Conservation (phyloP, 108 stramenopile species). For the Skeletonema costatum region DNA sequence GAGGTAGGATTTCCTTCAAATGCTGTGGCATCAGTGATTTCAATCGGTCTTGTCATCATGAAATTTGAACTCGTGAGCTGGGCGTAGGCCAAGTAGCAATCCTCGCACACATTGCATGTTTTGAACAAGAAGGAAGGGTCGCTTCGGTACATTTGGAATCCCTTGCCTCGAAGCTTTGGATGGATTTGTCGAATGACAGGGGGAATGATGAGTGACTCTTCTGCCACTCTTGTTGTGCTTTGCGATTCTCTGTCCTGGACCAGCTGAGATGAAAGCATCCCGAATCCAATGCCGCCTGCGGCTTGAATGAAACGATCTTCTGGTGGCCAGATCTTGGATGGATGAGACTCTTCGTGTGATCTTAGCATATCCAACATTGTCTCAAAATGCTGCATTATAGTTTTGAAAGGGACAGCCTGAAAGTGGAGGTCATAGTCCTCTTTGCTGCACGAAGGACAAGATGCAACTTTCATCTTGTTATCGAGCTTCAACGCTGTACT, state of each 20-base stretch:
- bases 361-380: constrained; percentile 61
- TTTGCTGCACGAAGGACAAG: constrained; percentile 67
- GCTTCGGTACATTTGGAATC: constrained; percentile 60
- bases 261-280: constrained; percentile 37
- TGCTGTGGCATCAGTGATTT: neutral
- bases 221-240: constrained; percentile 19
- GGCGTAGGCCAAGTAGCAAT: constrained; percentile 81
- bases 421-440: constrained; percentile 38
- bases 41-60: constrained; percentile 24
- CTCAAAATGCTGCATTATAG: constrained; percentile 78
- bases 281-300: constrained; percentile 83
- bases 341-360: constrained; percentile 32
- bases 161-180: constrained; percentile 56
- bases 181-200: constrained; percentile 75
- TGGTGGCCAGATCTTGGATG: constrained; percentile 65
- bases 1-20: neutral
- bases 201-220: constrained; percentile 61
- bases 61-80: constrained; percentile 52
- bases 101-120: constrained; percentile 72
- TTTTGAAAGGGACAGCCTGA: constrained; percentile 77
- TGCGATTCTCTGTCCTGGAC: neutral
- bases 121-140: constrained; percentile 83
- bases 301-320: constrained; percentile 62
- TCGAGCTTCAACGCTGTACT: constrained; percentile 29
- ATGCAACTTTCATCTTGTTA: constrained; percentile 34